Evolutionary conservation across 805 yeast species (phyloP).

Genomic region (Priceomyces fermenticarens): DNA sequence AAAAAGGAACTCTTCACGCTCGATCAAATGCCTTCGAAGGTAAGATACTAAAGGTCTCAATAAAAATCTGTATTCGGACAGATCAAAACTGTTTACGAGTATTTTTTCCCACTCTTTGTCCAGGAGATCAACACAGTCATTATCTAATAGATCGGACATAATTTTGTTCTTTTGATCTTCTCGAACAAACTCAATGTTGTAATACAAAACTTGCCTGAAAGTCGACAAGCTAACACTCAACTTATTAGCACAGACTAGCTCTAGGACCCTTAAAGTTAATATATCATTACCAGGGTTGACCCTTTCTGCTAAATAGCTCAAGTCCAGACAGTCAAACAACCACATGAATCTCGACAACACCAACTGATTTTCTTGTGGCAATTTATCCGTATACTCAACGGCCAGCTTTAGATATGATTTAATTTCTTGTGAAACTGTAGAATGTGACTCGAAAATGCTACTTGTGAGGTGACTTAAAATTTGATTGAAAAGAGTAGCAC

Average conservation of each 20-base stretch:
- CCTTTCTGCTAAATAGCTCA: constrained; percentile 9
- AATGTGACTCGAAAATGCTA: not conserved
- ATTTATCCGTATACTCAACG: not conserved
- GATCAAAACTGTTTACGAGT: not conserved
- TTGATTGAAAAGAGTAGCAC: constrained; percentile 31
- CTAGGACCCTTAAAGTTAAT: not conserved
- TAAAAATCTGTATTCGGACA: too few relatives aligned
- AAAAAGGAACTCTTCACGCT: constrained; percentile 8
- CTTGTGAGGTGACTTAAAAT: constrained; percentile 26
- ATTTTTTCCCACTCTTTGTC: constrained; percentile 6
- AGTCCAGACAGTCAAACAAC: constrained; percentile 22
- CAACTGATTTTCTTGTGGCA: constrained; percentile 11
- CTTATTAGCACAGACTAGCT: not conserved
- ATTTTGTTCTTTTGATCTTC: constrained; percentile 2
- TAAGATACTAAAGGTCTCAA: too few relatives aligned
- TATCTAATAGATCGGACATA: constrained; percentile 8
- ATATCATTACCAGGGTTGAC: not conserved
- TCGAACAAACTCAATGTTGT: not conserved
- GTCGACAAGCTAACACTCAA: not conserved
- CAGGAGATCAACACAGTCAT: constrained; percentile 7
- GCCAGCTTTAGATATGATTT: not conserved
- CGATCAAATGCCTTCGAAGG: too few relatives aligned
- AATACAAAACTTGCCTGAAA: not conserved
- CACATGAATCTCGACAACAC: constrained; percentile 20
- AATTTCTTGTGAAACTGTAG: not conserved